A percentile compares a stretch with the other conserved stretches of the same genome.
These are phyloP conservation scores for Hypoxylon fragiforme DNA, from an alignment of 495 filamentous ascomycete genomes.

Conservation along the genomic window DNA sequence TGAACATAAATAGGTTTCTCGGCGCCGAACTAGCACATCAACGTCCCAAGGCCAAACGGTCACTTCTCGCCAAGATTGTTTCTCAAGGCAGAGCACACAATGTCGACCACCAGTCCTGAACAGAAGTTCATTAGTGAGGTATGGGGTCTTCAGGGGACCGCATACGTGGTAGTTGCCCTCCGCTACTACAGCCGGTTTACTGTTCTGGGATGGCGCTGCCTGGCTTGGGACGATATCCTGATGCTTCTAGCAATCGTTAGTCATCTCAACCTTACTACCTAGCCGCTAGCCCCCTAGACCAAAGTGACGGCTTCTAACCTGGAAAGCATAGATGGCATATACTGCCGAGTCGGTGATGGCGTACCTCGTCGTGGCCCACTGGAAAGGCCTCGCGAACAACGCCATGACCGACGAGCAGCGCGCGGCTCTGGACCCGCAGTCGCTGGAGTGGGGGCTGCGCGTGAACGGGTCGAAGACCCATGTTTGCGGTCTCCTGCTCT, in stretches of 20 bases:
- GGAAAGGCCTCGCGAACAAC: slow-evolving; percentile 53
- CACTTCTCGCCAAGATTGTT: not conserved
- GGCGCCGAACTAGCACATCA: not conserved
- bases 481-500: slow-evolving; percentile 59
- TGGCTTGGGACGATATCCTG: slow-evolving; percentile 54
- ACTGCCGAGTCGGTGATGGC: slow-evolving; percentile 41
- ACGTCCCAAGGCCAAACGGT: not conserved
- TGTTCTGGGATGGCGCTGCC: slow-evolving; percentile 30
- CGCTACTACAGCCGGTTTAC: slow-evolving; percentile 35
- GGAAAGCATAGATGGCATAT: slow-evolving; percentile 40
- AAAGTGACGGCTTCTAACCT: slow-evolving; percentile 18
- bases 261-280: slow-evolving; percentile 2
- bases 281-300: no score
- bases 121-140: slow-evolving; percentile 35
- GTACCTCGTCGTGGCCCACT: slow-evolving; percentile 35
- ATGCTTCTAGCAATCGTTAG: slow-evolving; percentile 59
- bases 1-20: slow-evolving; percentile 1
- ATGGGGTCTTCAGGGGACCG: slow-evolving; percentile 37
- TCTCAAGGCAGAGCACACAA: not conserved
- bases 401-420: slow-evolving; percentile 56
- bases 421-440: slow-evolving; percentile 40
- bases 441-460: slow-evolving; percentile 50
- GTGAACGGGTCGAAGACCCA: slow-evolving; percentile 62
- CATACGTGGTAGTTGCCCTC: slow-evolving; percentile 34
- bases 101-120: slow-evolving; percentile 11